These are phyloP conservation scores for Alloteropsis angusta DNA, from an alignment of 202 grass and related monocot species.

Conservation along the genomic window DNA sequence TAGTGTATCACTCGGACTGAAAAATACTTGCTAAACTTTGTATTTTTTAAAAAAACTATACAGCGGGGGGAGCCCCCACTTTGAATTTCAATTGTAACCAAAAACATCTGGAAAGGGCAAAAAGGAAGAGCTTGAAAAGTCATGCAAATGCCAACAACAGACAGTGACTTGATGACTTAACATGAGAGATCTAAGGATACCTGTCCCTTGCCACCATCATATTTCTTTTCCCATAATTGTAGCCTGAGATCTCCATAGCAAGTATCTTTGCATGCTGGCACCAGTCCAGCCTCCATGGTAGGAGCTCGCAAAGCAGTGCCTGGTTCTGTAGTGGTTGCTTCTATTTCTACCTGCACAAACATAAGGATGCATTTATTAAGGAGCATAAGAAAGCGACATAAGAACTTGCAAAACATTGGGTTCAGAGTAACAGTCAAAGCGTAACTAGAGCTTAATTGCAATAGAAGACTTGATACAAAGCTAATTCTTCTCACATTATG, in stretches of 20 bases:
- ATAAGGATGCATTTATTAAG: background rate
- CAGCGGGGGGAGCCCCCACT: too few relatives aligned
- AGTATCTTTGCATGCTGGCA: slow-evolving; percentile 80
- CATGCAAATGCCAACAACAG: background rate
- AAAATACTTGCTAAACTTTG: background rate
- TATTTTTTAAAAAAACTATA: too few relatives aligned
- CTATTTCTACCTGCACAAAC: slow-evolving; percentile 58
- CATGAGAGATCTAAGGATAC: slow-evolving; percentile 20
- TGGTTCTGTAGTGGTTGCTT: slow-evolving; percentile 49
- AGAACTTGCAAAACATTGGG: background rate
- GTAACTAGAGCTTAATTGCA: background rate
- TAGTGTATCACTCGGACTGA: background rate
- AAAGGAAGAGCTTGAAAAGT: background rate
- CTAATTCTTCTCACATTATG: background rate
- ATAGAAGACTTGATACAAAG: background rate
- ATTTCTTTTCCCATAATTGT: slow-evolving; percentile 70
- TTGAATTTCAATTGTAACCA: background rate
- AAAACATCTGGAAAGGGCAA: background rate
- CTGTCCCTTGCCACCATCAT: slow-evolving; percentile 64
- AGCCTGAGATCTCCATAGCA: slow-evolving; percentile 73
- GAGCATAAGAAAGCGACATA: background rate
- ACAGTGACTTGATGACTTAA: too few relatives aligned
- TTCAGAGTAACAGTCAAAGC: background rate
- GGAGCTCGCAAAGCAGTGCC: slow-evolving; percentile 77
- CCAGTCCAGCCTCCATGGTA: slow-evolving; percentile 67